Evolutionary conservation across 192 early-diverging fungal species (phyloP).

Genomic region (Backusella circina): DNA sequence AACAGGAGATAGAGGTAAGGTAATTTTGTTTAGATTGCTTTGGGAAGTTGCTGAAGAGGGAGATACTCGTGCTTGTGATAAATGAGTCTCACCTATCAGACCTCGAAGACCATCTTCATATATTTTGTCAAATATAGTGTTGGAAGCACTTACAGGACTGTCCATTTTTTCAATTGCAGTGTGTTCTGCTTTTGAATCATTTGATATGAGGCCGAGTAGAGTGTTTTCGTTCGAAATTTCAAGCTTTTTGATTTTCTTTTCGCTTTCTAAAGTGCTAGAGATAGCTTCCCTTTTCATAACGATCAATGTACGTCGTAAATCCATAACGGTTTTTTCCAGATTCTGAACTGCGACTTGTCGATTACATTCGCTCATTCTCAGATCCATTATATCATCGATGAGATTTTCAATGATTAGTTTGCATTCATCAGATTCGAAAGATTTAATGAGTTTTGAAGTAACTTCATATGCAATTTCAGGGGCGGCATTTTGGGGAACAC

Average conservation of each 20-base stretch:
- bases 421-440: conserved; percentile 45
- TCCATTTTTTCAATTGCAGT: conserved; percentile 11
- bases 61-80: not conserved
- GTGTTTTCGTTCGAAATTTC: not conserved
- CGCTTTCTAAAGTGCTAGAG: conserved; percentile 16
- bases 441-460: conserved; percentile 44
- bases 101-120: conserved; percentile 35
- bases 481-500: conserved; percentile 34
- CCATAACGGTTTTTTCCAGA: conserved; percentile 48
- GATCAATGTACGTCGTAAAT: conserved; percentile 51
- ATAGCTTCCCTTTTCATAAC: conserved; percentile 49
- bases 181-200: not conserved
- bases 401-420: conserved; percentile 50
- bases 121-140: conserved; percentile 38
- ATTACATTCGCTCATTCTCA: conserved; percentile 45
- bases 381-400: conserved; percentile 51
- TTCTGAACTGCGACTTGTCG: conserved; percentile 40
- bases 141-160: conserved; percentile 20
- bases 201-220: not conserved
- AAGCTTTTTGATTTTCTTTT: conserved; percentile 19
- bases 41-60: not conserved
- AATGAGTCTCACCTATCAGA: conserved; percentile 10
- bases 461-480: conserved; percentile 49
- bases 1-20: not conserved
- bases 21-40: not conserved